Evolutionary conservation across 495 filamentous ascomycete genomes (phyloP), one percentile per base, ranked within the genome.

Genomic region (Trypethelium eluteriae): DNA sequence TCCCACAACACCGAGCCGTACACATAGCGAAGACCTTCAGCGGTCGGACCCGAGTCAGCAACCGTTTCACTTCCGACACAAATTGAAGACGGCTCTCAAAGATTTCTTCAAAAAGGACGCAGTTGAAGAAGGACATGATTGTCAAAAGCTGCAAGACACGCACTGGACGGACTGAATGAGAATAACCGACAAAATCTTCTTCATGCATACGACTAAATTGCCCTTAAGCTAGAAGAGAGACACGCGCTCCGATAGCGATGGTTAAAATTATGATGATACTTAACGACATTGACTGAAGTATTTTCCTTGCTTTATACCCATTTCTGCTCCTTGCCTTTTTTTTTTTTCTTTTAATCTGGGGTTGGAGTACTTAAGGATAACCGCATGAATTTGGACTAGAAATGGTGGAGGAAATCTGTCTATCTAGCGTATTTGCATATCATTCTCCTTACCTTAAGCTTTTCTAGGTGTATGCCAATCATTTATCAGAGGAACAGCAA

Each of bases 81-180:
- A 32, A 59, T 59, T 59, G 53, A 59, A 59, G 18, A 34, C 36
- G 32, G 53, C 53, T 36, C 18, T 59, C 25, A 59, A 59, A 32
- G 53, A 59, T 34, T 59, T 59, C 53, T 59, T 59, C 32, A 59
- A 59, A 36, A 59, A 2, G 32, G 53, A 59, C 10, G 6, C 53
- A 14, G 25, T 59, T 36, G 53, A 59, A 2, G 53, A 59, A 59
- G 53, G 36, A 32, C 32, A 59, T 2, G 53, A 34, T 6, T 59
- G 53, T 59, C 25, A 59, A 59, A 59, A 59, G 32, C 4, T 59
- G 2, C 5, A 59, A 59, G 53, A 59, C 14, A 59, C 3, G n/a
- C 53, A 59, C 53, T 59, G 53, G 53, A 59, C 53, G 10, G 53
- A 59, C 18, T 59, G 53, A 59, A 7, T 9, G 6, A 9, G 14